Conservation (phyloP, 208 protist species). For the Trichomonas vaginalis region DNA sequence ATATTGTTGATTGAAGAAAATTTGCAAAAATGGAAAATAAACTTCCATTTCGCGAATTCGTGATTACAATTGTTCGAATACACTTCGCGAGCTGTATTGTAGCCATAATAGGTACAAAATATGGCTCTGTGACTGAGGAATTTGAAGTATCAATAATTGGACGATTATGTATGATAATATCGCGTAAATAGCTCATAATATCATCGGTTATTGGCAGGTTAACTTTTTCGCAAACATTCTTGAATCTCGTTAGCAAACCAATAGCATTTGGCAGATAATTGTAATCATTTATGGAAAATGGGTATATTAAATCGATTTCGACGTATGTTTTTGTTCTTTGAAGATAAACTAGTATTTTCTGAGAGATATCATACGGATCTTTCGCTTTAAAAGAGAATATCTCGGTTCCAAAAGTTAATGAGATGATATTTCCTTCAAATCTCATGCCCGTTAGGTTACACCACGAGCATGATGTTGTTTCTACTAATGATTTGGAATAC, state of each 20-base stretch:
- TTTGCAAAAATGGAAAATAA: background rate
- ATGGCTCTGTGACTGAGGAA: background rate
- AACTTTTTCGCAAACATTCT: background rate
- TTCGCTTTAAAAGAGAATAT: background rate
- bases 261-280: background rate
- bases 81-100: background rate
- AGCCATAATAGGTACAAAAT: background rate
- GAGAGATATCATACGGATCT: background rate
- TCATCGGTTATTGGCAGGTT: background rate
- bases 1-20: background rate
- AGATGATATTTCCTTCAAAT: background rate
- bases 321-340: background rate
- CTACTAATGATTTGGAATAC: background rate
- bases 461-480: background rate
- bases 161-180: background rate
- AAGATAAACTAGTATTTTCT: background rate
- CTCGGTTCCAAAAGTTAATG: background rate
- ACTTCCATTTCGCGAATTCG: background rate
- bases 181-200: background rate
- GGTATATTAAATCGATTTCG: background rate
- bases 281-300: background rate
- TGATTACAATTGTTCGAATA: background rate
- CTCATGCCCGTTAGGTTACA: background rate
- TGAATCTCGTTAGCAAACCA: background rate
- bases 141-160: background rate